Conservation (phyloP, 2,329 filamentous ascomycete species). For the Uncinocarpus reesii region DNA sequence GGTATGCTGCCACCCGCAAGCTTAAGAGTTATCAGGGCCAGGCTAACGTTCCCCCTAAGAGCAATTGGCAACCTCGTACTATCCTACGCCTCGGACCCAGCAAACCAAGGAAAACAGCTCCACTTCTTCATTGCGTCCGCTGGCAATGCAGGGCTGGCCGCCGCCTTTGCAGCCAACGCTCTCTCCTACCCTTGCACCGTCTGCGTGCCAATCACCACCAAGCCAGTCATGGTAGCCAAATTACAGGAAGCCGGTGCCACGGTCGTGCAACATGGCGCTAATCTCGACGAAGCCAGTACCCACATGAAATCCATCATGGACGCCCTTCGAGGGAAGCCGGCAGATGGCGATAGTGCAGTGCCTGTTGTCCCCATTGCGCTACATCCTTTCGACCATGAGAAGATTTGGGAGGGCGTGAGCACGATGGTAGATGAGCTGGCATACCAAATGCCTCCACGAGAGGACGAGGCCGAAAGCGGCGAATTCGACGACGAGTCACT, state of each 20-base stretch:
- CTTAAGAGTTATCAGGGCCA: no score
- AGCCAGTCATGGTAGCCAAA: constrained; percentile 60
- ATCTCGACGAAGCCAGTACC: constrained; percentile 60
- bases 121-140: constrained; percentile 75
- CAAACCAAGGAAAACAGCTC: constrained; percentile 34
- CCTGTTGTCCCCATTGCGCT: constrained; percentile 34
- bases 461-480: constrained; percentile 23
- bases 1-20: no score
- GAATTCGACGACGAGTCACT: constrained; percentile 25
- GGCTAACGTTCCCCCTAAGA: constrained; percentile 15
- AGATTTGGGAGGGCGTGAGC: constrained; percentile 39
- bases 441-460: constrained; percentile 30
- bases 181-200: constrained; percentile 61
- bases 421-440: constrained; percentile 38
- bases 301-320: constrained; percentile 34
- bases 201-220: constrained; percentile 58
- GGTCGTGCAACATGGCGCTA: constrained; percentile 58
- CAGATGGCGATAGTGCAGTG: constrained; percentile 15
- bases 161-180: constrained; percentile 58
- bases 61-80: constrained; percentile 65
- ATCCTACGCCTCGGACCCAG: constrained; percentile 36
- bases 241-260: constrained; percentile 57
- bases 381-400: constrained; percentile 38
- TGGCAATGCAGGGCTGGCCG: constrained; percentile 77
- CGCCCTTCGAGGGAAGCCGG: neutral